phyloP scores from a whole-genome alignment of 768 basidiomycete genomes.

The Cantharellus anzutake region DNA sequence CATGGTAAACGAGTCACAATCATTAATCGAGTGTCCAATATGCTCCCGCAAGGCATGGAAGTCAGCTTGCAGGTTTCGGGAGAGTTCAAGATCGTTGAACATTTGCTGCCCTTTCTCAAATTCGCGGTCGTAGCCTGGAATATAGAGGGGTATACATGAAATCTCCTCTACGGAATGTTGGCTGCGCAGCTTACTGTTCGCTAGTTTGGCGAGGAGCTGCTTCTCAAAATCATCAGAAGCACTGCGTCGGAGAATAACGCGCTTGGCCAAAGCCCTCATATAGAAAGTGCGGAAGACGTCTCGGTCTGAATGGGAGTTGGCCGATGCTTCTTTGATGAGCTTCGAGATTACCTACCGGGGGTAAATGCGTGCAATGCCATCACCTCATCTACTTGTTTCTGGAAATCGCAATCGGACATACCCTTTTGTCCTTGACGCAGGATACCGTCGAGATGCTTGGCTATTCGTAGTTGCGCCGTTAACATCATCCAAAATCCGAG shows the following conservation, averaged over 20 bases:
- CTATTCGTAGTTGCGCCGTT: conserved; percentile 16
- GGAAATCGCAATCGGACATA: conserved; percentile 42
- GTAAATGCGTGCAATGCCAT: conserved; percentile 69
- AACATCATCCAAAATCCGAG: background rate
- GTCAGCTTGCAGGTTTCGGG: conserved; percentile 49
- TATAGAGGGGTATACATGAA: background rate
- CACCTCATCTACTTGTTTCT: conserved; percentile 39
- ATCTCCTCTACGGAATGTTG: background rate
- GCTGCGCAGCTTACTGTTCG: conserved; percentile 37
- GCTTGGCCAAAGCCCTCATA: conserved; percentile 71
- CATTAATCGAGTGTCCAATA: conserved; percentile 25
- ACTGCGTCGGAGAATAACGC: conserved; percentile 63
- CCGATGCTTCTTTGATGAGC: background rate
- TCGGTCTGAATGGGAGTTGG: conserved; percentile 26
- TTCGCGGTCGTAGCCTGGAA: conserved; percentile 78
- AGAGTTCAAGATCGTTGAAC: conserved; percentile 79
- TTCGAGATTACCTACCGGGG: conserved; percentile 23
- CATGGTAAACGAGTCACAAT: conserved; percentile 20
- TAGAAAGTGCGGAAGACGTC: conserved; percentile 92
- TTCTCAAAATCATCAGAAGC: conserved; percentile 80
- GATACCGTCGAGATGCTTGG: conserved; percentile 69
- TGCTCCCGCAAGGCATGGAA: conserved; percentile 23
- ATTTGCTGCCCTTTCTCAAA: conserved; percentile 89
- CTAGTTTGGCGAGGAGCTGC: conserved; percentile 66
- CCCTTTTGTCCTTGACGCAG: conserved; percentile 76